Evolutionary conservation across 331 rosid genomes (phyloP).

Genomic region (Cydonia oblonga): DNA sequence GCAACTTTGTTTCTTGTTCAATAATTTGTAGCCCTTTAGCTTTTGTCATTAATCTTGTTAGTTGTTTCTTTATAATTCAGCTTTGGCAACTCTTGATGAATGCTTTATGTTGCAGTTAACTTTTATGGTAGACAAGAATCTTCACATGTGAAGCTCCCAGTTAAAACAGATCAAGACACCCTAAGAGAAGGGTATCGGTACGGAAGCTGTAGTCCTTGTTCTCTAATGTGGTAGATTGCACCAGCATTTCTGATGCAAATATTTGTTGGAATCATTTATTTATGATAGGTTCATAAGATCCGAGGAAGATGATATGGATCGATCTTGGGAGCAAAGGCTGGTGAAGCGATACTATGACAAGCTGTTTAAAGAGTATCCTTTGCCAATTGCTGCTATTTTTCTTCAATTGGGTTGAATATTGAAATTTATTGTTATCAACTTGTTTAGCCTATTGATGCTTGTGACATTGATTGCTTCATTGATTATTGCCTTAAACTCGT

Average conservation of each 20-base stretch:
- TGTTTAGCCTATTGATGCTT: not conserved
- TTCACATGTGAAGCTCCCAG: conserved; percentile 41
- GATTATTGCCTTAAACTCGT: conserved; percentile 28
- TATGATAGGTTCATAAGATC: conserved; percentile 67
- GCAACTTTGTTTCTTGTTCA: not conserved
- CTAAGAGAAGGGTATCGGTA: conserved; percentile 82
- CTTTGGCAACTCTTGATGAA: not conserved
- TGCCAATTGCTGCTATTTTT: conserved; percentile 1
- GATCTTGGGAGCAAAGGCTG: conserved; percentile 95
- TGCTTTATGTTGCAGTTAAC: conserved; percentile 35
- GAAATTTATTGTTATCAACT: not conserved
- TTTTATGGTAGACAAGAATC: conserved; percentile 57
- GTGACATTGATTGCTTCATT: not conserved
- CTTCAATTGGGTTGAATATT: not conserved
- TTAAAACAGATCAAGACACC: conserved; percentile 88
- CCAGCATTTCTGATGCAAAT: not conserved
- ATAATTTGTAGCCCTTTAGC: not conserved
- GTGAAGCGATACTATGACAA: conserved; percentile 86
- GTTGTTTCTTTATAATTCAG: not conserved
- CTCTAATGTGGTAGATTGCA: not conserved
- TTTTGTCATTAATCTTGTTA: not conserved
- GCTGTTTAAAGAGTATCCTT: conserved; percentile 98
- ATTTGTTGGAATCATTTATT: not conserved
- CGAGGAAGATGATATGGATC: conserved; percentile 82
- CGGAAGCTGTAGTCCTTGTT: not conserved